Conservation (phyloP, 805 yeast genomes). For the Suhomyces xylopsoci region DNA sequence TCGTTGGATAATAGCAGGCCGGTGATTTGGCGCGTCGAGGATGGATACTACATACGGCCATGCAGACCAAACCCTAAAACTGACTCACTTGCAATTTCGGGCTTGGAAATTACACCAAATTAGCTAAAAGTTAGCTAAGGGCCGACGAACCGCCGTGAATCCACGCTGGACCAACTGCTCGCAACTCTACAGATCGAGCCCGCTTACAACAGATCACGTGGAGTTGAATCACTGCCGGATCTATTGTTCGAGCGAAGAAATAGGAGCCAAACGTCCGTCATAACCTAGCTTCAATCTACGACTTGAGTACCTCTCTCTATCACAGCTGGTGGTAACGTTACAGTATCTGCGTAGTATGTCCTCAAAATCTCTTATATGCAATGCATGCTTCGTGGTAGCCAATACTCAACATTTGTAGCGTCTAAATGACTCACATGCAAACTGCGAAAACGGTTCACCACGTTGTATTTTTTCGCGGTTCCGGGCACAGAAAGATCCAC, state of each 20-base stretch:
- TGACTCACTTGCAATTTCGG: neutral
- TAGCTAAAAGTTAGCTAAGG: neutral
- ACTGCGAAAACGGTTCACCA: slow-evolving; percentile 2
- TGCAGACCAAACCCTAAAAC: neutral
- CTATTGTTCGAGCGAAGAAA: neutral
- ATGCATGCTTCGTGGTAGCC: neutral
- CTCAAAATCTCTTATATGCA: neutral
- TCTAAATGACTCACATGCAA: slow-evolving; percentile 4
- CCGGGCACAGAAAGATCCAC: neutral
- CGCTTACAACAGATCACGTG: slow-evolving; percentile 5
- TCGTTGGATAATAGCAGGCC: neutral
- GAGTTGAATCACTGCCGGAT: neutral
- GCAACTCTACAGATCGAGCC: neutral
- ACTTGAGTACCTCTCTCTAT: neutral
- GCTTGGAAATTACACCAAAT: neutral
- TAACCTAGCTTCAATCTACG: neutral
- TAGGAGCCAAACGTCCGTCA: neutral
- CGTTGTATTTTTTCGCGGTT: slow-evolving; percentile 4
- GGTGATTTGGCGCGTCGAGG: neutral
- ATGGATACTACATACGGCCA: neutral
- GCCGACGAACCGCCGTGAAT: neutral
- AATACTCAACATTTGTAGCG: neutral
- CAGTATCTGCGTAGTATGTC: neutral
- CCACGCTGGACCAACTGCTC: neutral
- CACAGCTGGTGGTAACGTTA: neutral